Percentiles rank a stretch among this genome's conserved stretches.
These are phyloP conservation scores for Crithidia fasciculata DNA, from an alignment of 208 protist species.

Conservation along the genomic window DNA sequence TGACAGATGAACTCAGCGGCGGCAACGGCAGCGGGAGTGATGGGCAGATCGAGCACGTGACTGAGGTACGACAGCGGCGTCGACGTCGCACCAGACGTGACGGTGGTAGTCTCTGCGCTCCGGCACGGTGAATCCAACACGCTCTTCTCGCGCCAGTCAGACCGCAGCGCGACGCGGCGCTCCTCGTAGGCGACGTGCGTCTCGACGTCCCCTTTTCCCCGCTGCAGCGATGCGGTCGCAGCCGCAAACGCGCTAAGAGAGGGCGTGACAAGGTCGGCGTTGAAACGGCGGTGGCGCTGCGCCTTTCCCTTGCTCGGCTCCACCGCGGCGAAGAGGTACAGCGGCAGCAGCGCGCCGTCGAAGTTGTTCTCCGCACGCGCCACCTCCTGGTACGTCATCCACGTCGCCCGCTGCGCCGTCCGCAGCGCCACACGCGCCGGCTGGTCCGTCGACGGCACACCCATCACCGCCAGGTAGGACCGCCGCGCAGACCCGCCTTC, in stretches of 20 bases:
- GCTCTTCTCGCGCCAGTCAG: not conserved
- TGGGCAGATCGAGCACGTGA: not conserved
- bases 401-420: constrained; percentile 5
- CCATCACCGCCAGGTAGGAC: constrained; percentile 8
- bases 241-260: not conserved
- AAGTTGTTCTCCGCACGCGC: constrained; percentile 4
- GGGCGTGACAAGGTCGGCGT: not conserved
- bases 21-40: constrained; percentile 1
- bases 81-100: not conserved
- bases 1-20: constrained; percentile 12
- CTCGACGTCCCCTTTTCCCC: not conserved
- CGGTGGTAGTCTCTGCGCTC: not conserved
- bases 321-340: constrained; percentile 10
- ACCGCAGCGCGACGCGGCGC: not conserved
- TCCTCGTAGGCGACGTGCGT: constrained; percentile 3
- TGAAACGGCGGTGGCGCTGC: not conserved
- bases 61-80: not conserved
- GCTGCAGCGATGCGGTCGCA: not conserved
- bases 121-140: not conserved
- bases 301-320: not conserved
- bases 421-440: not conserved
- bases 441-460: not conserved
- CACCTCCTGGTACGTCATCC: not conserved
- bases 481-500: not conserved
- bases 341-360: not conserved